These are phyloP conservation scores for Saccharum officinarum DNA, from an alignment of 176 grass and related monocot species.

Conservation along the genomic window DNA sequence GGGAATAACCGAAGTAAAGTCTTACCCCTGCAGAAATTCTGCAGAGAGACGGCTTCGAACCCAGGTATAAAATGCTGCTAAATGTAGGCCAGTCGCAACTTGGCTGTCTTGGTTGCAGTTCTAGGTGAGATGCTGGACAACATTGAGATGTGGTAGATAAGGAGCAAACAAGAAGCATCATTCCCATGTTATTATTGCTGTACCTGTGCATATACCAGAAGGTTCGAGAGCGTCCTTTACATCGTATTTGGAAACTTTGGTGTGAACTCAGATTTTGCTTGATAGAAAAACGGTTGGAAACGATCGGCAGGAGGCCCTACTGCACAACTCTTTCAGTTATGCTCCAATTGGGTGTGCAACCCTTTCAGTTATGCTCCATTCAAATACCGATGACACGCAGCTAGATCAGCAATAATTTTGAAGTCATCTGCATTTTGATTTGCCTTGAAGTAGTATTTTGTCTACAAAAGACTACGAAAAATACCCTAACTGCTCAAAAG, in stretches of 20 bases:
- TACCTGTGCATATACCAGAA: not conserved
- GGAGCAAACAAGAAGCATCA: not conserved
- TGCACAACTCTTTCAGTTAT: not conserved
- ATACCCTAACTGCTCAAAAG: not conserved
- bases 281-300: not conserved
- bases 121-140: slow-evolving; percentile 75
- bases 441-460: not conserved
- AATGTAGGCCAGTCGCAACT: slow-evolving; percentile 61
- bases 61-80: not conserved
- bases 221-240: not conserved
- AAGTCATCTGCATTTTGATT: not conserved
- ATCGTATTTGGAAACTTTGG: not conserved
- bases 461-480: not conserved
- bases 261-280: slow-evolving; percentile 1
- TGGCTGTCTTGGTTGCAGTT: slow-evolving; percentile 71
- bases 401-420: not conserved
- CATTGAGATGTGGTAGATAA: slow-evolving; percentile 15
- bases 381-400: not conserved
- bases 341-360: not conserved
- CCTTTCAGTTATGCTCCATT: not conserved
- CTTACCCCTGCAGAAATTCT: too few relatives aligned
- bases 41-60: too few relatives aligned
- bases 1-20: too few relatives aligned
- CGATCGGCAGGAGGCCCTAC: too few relatives aligned
- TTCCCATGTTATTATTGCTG: not conserved